Conservation (phyloP, 2,329 filamentous ascomycete species). For the Dactylellina parvicollis region DNA sequence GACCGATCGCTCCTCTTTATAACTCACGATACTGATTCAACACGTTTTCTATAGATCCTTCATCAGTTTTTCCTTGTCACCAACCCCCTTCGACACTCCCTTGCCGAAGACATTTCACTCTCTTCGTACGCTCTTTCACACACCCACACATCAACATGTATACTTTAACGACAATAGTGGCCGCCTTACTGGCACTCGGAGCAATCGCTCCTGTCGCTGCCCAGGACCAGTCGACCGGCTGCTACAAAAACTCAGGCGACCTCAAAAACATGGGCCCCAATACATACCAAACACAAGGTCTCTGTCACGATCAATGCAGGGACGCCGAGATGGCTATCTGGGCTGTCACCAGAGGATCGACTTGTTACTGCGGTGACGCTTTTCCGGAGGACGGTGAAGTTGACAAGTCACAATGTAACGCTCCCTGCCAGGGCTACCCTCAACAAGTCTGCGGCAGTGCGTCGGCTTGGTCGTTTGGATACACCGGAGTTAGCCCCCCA, state of each 20-base stretch:
- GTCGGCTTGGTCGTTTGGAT: conserved; percentile 29
- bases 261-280: conserved; percentile 34
- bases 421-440: conserved; percentile 72
- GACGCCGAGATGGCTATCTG: conserved; percentile 65
- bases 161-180: conserved; percentile 37
- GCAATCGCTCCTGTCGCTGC: conserved; percentile 28
- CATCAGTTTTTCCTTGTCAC: background rate
- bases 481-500: conserved; percentile 51
- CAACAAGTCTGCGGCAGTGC: conserved; percentile 69
- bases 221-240: conserved; percentile 1
- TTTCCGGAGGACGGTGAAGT: conserved; percentile 71
- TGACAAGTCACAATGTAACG: conserved; percentile 71
- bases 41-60: background rate
- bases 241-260: conserved; percentile 35
- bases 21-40: background rate
- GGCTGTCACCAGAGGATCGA: conserved; percentile 69
- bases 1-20: conserved; percentile 3
- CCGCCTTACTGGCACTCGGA: conserved; percentile 31
- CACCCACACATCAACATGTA: conserved; percentile 17
- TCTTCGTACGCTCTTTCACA: background rate
- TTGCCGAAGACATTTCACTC: conserved; percentile 16
- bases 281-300: conserved; percentile 46
- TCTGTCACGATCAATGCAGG: conserved; percentile 31
- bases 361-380: conserved; percentile 78
- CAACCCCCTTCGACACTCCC: conserved; percentile 11